phyloP scores from a whole-genome alignment of 176 grass and related monocot genomes.

The Poa pratensis region DNA sequence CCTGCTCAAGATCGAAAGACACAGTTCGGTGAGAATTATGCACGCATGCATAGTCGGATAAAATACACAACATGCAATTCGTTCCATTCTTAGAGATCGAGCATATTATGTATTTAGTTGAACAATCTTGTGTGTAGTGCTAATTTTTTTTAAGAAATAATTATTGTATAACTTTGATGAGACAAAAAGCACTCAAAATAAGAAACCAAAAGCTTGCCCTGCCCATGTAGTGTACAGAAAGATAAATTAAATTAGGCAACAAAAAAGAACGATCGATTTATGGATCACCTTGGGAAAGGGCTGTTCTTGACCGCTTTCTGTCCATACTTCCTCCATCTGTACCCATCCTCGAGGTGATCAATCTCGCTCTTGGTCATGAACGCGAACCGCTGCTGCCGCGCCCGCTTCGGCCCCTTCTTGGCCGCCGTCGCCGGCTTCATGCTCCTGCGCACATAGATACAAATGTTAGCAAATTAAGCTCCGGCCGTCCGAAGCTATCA shows the following conservation, averaged over 20 bases:
- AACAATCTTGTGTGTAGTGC: not conserved
- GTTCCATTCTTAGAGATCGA: not conserved
- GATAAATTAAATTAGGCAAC: not conserved
- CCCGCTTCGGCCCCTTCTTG: constrained; percentile 74
- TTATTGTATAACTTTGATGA: too few species aligned
- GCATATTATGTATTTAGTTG: not conserved
- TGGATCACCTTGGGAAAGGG: constrained; percentile 80
- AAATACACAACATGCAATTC: not conserved
- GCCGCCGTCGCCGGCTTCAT: not conserved
- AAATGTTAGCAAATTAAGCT: not conserved
- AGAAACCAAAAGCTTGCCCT: not conserved
- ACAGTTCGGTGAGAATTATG: not conserved
- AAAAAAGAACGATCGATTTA: not conserved
- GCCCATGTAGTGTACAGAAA: not conserved
- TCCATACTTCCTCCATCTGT: constrained; percentile 93
- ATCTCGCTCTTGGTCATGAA: constrained; percentile 94
- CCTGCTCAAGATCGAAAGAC: constrained; percentile 44
- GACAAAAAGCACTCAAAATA: not conserved
- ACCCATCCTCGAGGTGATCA: constrained; percentile 88
- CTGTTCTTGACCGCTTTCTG: constrained; percentile 95
- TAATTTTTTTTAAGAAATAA: too few species aligned
- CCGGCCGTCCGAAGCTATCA: not conserved
- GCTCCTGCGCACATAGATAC: not conserved
- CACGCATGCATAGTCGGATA: too few species aligned
- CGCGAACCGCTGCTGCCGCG: constrained; percentile 72